These are phyloP conservation scores for Brasilioporus rufonigricans DNA, from an alignment of 768 basidiomycete species.

Conservation along the genomic window DNA sequence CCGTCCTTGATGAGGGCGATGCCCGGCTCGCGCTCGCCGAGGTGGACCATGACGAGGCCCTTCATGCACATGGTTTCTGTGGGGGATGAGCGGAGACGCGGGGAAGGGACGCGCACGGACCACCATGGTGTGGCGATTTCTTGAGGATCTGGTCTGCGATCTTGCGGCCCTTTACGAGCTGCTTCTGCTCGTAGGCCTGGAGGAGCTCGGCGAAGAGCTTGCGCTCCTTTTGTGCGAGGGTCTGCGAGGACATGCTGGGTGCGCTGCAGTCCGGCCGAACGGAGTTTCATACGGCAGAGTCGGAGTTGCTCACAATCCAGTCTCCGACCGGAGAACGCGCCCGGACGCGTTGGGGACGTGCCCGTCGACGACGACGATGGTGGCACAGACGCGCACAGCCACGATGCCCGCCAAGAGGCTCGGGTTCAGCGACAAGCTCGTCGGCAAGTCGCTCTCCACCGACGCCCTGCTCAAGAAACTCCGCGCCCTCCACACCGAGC, in stretches of 20 bases:
- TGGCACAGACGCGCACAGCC: conserved; percentile 68
- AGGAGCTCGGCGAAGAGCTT: conserved; percentile 84
- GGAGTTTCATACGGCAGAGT: neutral
- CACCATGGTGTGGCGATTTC: conserved; percentile 95
- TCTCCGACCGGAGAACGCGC: conserved; percentile 13
- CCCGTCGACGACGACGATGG: conserved; percentile 43
- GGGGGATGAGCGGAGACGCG: neutral
- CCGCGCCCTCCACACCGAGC: conserved; percentile 69
- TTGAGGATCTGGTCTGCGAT: conserved; percentile 92
- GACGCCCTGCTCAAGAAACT: conserved; percentile 87
- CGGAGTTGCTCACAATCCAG: neutral
- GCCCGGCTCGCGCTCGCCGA: conserved; percentile 79
- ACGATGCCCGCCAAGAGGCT: conserved; percentile 58
- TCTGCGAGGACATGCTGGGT: conserved; percentile 21
- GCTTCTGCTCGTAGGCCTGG: conserved; percentile 82
- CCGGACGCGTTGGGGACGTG: conserved; percentile 14
- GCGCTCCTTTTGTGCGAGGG: conserved; percentile 78
- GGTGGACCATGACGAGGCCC: conserved; percentile 80
- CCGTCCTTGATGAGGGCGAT: conserved; percentile 83
- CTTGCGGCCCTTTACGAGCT: conserved; percentile 87
- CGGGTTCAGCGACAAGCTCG: conserved; percentile 78
- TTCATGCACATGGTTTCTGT: conserved; percentile 96
- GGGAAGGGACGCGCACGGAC: conserved; percentile 42
- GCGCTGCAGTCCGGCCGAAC: neutral
- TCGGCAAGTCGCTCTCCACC: conserved; percentile 71